Evolutionary conservation across 495 filamentous ascomycete genomes (phyloP).

Genomic region (Podospora pseudocomata): DNA sequence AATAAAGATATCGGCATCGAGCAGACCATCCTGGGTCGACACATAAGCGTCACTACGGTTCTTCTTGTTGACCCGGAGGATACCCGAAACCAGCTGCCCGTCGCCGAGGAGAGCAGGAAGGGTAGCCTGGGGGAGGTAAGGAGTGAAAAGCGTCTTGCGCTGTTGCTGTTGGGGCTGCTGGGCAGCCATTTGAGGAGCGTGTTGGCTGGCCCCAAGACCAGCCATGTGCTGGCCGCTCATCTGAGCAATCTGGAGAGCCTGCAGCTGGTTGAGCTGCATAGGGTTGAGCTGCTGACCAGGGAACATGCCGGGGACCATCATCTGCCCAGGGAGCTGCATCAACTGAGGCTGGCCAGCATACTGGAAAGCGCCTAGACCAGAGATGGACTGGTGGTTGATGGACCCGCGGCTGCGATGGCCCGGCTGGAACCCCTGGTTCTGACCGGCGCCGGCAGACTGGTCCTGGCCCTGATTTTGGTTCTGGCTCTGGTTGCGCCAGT

Average conservation of each 20-base stretch:
- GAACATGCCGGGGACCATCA: slow-evolving; percentile 74
- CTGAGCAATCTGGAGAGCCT: slow-evolving; percentile 82
- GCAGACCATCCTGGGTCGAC: slow-evolving; percentile 74
- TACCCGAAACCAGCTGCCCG: slow-evolving; percentile 91
- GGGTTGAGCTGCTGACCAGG: slow-evolving; percentile 81
- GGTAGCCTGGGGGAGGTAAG: slow-evolving; percentile 93
- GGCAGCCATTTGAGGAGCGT: slow-evolving; percentile 62
- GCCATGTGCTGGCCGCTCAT: slow-evolving; percentile 72
- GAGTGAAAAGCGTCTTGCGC: slow-evolving; percentile 97
- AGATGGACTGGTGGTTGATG: slow-evolving; percentile 76
- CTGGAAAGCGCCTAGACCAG: slow-evolving; percentile 81
- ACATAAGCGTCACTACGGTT: slow-evolving; percentile 98
- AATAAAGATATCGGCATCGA: slow-evolving; percentile 99
- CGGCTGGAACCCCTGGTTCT: slow-evolving; percentile 83
- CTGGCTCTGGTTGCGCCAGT: slow-evolving; percentile 84
- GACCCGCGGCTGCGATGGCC: slow-evolving; percentile 84
- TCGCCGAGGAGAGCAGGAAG: slow-evolving; percentile 86
- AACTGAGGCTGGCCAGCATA: slow-evolving; percentile 90
- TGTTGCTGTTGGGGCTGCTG: slow-evolving; percentile 83
- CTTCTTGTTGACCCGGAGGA: slow-evolving; percentile 98
- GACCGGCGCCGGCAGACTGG: slow-evolving; percentile 52
- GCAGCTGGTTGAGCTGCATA: slow-evolving; percentile 85
- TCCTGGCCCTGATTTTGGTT: slow-evolving; percentile 59
- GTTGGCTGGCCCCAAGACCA: slow-evolving; percentile 69
- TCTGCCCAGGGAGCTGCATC: slow-evolving; percentile 77